Base-by-base conservation (phyloP, 371 early-diverging fungal species). In the Apophysomyces trapeziformis region DNA sequence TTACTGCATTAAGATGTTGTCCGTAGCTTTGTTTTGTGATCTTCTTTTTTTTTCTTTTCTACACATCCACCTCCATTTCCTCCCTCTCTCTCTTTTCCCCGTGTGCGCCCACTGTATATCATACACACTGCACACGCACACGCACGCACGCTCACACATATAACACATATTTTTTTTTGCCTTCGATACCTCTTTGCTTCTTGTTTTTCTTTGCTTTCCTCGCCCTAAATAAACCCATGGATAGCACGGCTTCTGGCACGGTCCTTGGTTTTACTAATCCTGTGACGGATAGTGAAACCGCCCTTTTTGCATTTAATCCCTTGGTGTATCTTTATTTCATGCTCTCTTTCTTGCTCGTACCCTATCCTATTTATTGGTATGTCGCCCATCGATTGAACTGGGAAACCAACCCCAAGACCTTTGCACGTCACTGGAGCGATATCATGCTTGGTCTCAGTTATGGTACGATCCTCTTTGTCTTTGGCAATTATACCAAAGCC, bases 401-500 rank as follows among this genome's bases (percentile, higher is more conserved):
- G 87, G 93, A 93, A 68, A 77, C 82, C 18, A 84, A 86, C 39
- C 67, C 70, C 14, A 91, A 91, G 63, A 80, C 86, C 14, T 68
- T 85, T 7, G 86, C 86, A 9, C 80, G 89, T 35, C 90, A 89
- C 58, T 91, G 86, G 69, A 86, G 87, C 63, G 90, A 92, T 69
- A 32, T 86, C 5, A 69, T 88, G 46, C 66, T 77, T 14, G 88
- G 84, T 0, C 72, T 90, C 13, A 70, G 82, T 1, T 91, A 90
- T 68, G 79, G 85, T 5, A 77, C 85, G 21, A 75, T 93, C n/a
- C 69, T 94, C 6, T 94, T 94, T 77, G 86, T 90, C n/a, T 85
- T 92, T 82, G 93, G 93, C 35, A 91, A 91, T 74, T 94, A 94
- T 72, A 73, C 92, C 7, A 77, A 83, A 63, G 86, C 92, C 5